These are phyloP conservation scores for Cyclotella atomus DNA, from an alignment of 108 stramenopile species.

Conservation along the genomic window DNA sequence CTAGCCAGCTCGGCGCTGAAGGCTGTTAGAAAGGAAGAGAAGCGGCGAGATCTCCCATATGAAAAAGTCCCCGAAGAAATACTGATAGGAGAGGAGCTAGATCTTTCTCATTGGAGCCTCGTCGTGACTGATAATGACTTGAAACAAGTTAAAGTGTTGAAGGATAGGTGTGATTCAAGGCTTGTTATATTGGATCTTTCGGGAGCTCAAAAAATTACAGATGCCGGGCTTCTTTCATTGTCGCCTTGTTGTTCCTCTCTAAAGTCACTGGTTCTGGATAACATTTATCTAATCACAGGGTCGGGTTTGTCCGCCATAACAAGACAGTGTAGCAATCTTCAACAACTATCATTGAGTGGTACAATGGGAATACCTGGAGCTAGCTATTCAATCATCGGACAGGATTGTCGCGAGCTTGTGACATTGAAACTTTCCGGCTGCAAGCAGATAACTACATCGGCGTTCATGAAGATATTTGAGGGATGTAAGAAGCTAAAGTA, in stretches of 20 bases:
- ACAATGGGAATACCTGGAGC: conserved; percentile 50
- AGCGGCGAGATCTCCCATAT: conserved; percentile 22
- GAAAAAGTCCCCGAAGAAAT: conserved; percentile 25
- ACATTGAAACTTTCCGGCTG: conserved; percentile 47
- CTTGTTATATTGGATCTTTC: conserved; percentile 21
- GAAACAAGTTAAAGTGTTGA: conserved; percentile 6
- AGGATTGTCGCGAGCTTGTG: conserved; percentile 34
- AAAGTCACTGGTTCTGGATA: conserved; percentile 33
- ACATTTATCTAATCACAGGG: conserved; percentile 34
- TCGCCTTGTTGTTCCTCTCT: conserved; percentile 24
- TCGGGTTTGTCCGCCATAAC: conserved; percentile 28
- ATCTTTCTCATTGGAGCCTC: conserved; percentile 41
- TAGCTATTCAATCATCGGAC: conserved; percentile 51
- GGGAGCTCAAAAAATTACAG: conserved; percentile 53
- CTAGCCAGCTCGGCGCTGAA: conserved; percentile 15
- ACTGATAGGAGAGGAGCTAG: conserved; percentile 5
- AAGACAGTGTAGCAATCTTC: conserved; percentile 27
- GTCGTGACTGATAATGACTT: conserved; percentile 31
- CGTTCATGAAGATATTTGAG: conserved; percentile 59
- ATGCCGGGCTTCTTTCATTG: conserved; percentile 38
- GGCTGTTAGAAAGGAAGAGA: conserved; percentile 5
- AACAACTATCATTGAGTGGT: conserved; percentile 42
- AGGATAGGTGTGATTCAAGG: neutral
- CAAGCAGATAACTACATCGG: conserved; percentile 52
- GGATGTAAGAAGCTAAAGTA: conserved; percentile 39